Conservation (phyloP, 495 filamentous ascomycete species). For the Cryomyces minteri region DNA sequence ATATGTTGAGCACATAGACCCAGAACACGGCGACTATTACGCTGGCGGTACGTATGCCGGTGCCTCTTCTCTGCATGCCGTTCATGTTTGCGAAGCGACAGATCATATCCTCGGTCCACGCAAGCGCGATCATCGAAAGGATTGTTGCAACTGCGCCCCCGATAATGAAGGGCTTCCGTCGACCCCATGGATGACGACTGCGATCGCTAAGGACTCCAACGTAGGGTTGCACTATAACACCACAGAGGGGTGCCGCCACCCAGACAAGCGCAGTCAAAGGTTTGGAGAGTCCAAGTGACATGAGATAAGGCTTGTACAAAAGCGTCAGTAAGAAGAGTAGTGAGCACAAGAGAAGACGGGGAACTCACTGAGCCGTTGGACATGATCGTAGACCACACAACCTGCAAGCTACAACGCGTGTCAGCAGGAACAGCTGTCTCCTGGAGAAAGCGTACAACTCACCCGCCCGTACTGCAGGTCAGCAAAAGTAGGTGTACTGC, state of each 20-base stretch:
- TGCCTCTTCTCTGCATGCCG: too few relatives aligned
- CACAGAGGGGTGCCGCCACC: constrained; percentile 8
- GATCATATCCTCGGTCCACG: not conserved
- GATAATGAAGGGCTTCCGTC: not conserved
- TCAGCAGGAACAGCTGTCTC: too few relatives aligned
- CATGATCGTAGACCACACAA: too few relatives aligned
- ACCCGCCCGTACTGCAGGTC: too few relatives aligned
- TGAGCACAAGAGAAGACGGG: too few relatives aligned
- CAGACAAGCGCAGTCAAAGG: constrained; percentile 7
- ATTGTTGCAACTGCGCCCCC: not conserved
- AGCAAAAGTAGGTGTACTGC: too few relatives aligned
- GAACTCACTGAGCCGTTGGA: too few relatives aligned
- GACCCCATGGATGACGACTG: not conserved
- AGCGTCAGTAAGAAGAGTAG: too few relatives aligned
- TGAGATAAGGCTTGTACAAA: not conserved
- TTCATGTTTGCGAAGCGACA: not conserved
- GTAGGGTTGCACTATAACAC: constrained; percentile 8
- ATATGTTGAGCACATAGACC: constrained; percentile 4
- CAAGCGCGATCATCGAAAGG: not conserved
- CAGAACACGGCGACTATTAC: not conserved
- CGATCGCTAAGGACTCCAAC: constrained; percentile 7
- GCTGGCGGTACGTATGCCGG: not conserved
- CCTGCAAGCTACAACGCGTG: too few relatives aligned
- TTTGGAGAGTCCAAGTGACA: constrained; percentile 5
- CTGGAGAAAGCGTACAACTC: not conserved